Evolutionary conservation across 352 stramenopile species (phyloP), one percentile per base, ranked within the genome.

Genomic region (Plasmopara viticola): DNA sequence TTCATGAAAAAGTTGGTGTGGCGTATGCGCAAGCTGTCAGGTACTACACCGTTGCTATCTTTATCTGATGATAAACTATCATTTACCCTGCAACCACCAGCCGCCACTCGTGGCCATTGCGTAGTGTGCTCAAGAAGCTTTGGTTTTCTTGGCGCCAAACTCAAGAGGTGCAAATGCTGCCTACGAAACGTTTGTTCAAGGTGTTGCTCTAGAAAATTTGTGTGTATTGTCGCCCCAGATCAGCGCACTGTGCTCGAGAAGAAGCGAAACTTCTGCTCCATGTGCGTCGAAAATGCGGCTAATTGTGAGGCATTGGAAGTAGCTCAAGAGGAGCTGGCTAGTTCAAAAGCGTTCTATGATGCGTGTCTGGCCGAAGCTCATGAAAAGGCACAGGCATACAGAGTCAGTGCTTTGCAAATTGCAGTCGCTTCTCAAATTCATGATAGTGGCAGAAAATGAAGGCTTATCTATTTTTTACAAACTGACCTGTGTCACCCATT

Each of bases 1-100:
- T 48, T 65, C 9, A 76, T 79, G 68, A 81, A 84, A 52, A 84
- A 81, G 44, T 44, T 84, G 14, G 64, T 72, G 17, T 79, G 62
- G 72, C 66, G 54, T 33, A 68, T 66, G 64, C 72, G 50, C 38
- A 72, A 65, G 39, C 61, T 39, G 47, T 62, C 49, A n/a, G 53
- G 43, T 31, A 59, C 47, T 15, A 63, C 52, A 33, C 28, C 48
- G 33, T 48, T 53, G 30, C 28, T 58, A 30, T 54, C 57, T 3
- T 44, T 62, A 14, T 17, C 41, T 6, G 15, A 48, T 4, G 43
- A 63, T 14, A 34, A 31, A 4, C 46, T 47, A 34, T 54, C 53
- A 9, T 28, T 47, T 13, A 57, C 52, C 12, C 44, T 59, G 44
- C 33, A 56, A 33, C 35, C 51, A 49, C 20, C 52, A 51, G 58